Evolutionary conservation across 805 yeast species (phyloP).

Genomic region (Barnettozyma sp.): DNA sequence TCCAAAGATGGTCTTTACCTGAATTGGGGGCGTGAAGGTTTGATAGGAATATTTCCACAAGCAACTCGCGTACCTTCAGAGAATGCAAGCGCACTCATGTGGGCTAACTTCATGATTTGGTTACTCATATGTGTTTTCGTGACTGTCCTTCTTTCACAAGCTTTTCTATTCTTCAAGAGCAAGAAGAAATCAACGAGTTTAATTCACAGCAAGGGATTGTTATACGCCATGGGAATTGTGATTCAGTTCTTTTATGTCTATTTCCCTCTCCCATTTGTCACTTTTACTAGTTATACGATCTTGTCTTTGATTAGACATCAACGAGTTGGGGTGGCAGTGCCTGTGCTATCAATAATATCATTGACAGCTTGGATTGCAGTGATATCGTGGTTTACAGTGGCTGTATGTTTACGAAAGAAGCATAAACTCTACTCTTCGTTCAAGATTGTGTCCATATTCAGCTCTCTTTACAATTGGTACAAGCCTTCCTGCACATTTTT

Average conservation of each 20-base stretch:
- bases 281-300: conserved; percentile 7
- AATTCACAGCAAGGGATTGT: background rate
- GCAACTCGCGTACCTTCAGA: conserved; percentile 35
- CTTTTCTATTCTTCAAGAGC: conserved; percentile 6
- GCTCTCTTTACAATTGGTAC: conserved; percentile 36
- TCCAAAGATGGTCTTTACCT: conserved; percentile 34
- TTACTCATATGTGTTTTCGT: conserved; percentile 6
- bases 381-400: conserved; percentile 8
- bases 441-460: conserved; percentile 41
- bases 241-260: conserved; percentile 9
- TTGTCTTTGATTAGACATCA: conserved; percentile 3
- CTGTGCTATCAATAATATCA: conserved; percentile 3
- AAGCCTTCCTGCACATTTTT: conserved; percentile 36
- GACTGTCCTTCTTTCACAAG: conserved; percentile 3
- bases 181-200: background rate
- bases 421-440: conserved; percentile 41
- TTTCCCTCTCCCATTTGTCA: conserved; percentile 11
- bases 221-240: conserved; percentile 1
- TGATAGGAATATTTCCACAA: conserved; percentile 16
- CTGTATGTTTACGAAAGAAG: conserved; percentile 12
- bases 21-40: conserved; percentile 23
- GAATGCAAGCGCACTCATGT: conserved; percentile 31
- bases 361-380: conserved; percentile 5
- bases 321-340: conserved; percentile 1
- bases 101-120: conserved; percentile 39